Percentiles rank a stretch among this genome's conserved stretches.
phyloP scores from a whole-genome alignment of 2,329 filamentous ascomycete species.

The Bretziella fagacearum region DNA sequence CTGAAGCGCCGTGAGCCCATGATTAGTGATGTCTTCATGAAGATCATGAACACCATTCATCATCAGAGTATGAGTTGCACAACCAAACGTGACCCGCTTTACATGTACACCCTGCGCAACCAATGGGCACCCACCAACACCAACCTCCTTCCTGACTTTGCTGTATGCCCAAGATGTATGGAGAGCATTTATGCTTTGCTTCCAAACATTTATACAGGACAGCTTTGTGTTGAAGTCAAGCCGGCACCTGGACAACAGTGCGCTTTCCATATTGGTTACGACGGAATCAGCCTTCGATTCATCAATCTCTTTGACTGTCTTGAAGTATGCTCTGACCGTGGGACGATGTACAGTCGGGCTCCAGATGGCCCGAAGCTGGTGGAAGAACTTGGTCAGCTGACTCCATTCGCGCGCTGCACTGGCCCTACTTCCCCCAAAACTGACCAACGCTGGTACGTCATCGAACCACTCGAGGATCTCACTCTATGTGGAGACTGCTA shows the following conservation, averaged over 20 bases:
- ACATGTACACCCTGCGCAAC: conserved; percentile 64
- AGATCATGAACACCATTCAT: conserved; percentile 37
- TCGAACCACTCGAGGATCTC: conserved; percentile 57
- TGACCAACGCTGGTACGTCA: conserved; percentile 58
- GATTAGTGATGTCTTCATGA: conserved; percentile 51
- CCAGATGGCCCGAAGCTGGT: conserved; percentile 47
- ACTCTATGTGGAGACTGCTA: conserved; percentile 82
- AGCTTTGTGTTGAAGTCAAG: conserved; percentile 41
- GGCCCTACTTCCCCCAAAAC: conserved; percentile 49
- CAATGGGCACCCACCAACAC: conserved; percentile 39
- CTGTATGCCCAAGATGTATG: conserved; percentile 59
- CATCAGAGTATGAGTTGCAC: conserved; percentile 34
- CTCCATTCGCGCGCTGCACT: conserved; percentile 21
- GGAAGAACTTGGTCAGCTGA: conserved; percentile 41
- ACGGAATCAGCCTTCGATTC: conserved; percentile 35
- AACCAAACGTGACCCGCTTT: conserved; percentile 32
- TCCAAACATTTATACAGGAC: conserved; percentile 27
- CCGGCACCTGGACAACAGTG: conserved; percentile 23
- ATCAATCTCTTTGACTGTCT: conserved; percentile 46
- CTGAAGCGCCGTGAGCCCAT: conserved; percentile 47
- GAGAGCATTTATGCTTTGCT: conserved; percentile 45
- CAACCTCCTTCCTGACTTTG: conserved; percentile 49
- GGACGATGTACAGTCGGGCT: conserved; percentile 18
- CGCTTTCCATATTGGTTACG: conserved; percentile 37
- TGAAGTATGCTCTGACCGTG: conserved; percentile 29